Evolutionary conservation across 179 eudicot genomes (phyloP).

Genomic region (Carnegiea gigantea): DNA sequence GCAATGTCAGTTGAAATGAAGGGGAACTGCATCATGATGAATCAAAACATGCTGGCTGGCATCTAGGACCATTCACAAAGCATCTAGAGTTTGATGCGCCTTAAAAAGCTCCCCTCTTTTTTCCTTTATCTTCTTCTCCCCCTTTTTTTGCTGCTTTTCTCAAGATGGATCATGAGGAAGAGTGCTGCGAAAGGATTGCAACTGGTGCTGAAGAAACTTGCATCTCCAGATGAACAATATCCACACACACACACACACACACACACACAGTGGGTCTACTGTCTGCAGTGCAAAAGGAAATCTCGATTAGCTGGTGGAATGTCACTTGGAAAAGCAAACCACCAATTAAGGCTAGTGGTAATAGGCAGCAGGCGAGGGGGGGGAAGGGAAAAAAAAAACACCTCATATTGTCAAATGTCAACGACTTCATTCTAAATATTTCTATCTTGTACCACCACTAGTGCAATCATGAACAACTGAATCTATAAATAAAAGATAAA

Average conservation of each 20-base stretch:
- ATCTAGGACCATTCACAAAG: slow-evolving; percentile 6
- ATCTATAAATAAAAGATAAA: background rate
- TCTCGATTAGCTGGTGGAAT: background rate
- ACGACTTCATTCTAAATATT: background rate
- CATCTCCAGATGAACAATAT: background rate
- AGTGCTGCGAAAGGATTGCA: background rate
- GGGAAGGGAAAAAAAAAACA: background rate
- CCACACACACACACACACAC: slow-evolving; percentile 1
- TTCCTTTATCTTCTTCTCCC: background rate
- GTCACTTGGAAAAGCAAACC: background rate
- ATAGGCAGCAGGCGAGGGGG: background rate
- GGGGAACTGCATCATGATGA: slow-evolving; percentile 21
- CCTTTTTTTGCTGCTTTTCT: background rate
- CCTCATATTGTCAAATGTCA: background rate
- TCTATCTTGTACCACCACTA: background rate
- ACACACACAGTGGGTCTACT: background rate
- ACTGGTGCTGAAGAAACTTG: slow-evolving; percentile 8
- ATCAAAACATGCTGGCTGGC: slow-evolving; percentile 21
- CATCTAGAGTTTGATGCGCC: background rate
- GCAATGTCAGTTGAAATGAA: slow-evolving; percentile 5
- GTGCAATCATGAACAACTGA: background rate
- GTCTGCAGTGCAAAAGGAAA: slow-evolving; percentile 15
- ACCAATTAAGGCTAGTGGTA: background rate
- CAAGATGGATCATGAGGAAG: slow-evolving; percentile 10
- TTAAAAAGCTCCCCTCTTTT: background rate